Base-by-base conservation (phyloP, 2,329 filamentous ascomycete genomes). In the Boeremia exigua region DNA sequence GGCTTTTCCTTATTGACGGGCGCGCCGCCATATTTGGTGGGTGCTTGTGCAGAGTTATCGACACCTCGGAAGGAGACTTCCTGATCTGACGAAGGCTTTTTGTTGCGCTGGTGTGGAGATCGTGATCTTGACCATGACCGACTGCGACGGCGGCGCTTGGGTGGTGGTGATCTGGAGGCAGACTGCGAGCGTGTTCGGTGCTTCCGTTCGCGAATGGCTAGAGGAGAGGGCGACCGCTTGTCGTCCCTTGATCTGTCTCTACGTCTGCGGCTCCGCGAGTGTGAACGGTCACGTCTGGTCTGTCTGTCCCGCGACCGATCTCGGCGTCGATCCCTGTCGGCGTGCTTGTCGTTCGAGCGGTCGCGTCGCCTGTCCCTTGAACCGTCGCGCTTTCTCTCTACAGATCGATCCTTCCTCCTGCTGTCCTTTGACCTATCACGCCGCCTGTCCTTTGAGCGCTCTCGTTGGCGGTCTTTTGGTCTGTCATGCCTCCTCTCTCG, bases 1-100 rank as follows among this genome's bases (percentile, higher is more conserved):
- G 93, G 90, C 75, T 92, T 93, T 73, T 98, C 88, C 70, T 95
- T 93, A 56, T 89, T 87, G 60, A 65, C 51, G 9, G 69, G 67
- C 34, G 70, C 71, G 30, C 72, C 70, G 48, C 72, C 62, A 54
- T 71, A 65, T 64, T 72, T 66, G 48, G 69, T 62, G 45, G 71
- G 58, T 45, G 73, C 59, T 28, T 68, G 63, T 9, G 52, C 56
- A 15, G 66, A 68, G 58, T 72, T 62, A 48, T 74, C 71, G 32
- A 68, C 60, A 33, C 73, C 73, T 34, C 69, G 69, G 70, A 79
- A 82, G 25, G 78, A 78, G 8, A 80, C 74, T 37, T 74, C 77
- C 70, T 82, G 81, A 36, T 77, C 78, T 50, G 78, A 79, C 32
- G 80, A 74, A 43, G 80, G 74, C 48, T 75, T 75, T 55, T 78